Conservation (phyloP, 2,329 filamentous ascomycete species). For the Colletotrichum lindemuthianum region DNA sequence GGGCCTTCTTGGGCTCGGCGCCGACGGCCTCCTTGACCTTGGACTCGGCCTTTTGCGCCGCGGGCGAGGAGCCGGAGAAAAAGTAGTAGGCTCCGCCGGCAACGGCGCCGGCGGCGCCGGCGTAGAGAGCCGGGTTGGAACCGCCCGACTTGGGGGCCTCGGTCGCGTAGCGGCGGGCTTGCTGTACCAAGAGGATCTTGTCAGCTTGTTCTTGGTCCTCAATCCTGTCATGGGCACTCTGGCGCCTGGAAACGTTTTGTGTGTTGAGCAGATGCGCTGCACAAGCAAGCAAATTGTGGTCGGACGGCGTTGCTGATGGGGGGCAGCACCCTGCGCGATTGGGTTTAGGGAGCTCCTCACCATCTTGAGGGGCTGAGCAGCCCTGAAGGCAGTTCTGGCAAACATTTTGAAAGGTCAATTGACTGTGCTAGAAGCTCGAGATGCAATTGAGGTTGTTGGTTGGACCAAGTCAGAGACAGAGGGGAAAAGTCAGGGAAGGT, state of each 20-base stretch:
- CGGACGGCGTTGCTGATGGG: background rate
- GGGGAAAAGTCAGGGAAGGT: constrained; percentile 6
- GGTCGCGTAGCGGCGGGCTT: constrained; percentile 75
- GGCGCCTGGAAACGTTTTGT: background rate
- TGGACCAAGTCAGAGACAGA: background rate
- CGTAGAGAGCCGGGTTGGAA: constrained; percentile 69
- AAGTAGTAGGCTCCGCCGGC: constrained; percentile 69
- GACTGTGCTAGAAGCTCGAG: constrained; percentile 23
- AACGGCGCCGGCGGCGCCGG: constrained; percentile 66
- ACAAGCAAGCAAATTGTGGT: no score
- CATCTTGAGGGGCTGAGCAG: constrained; percentile 71
- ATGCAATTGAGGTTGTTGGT: constrained; percentile 28
- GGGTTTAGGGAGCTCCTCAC: constrained; percentile 54
- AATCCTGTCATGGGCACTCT: no score
- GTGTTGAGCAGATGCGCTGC: background rate
- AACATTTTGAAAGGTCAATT: constrained; percentile 64
- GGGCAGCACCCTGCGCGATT: background rate
- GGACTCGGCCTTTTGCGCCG: constrained; percentile 65
- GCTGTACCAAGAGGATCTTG: constrained; percentile 42
- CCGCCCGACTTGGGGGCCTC: constrained; percentile 58
- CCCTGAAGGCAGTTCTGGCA: constrained; percentile 71
- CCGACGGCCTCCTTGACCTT: constrained; percentile 57
- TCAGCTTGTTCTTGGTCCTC: background rate
- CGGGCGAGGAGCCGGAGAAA: constrained; percentile 55
- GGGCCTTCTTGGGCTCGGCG: constrained; percentile 58